Evolutionary conservation across 495 filamentous ascomycete genomes (phyloP).

Genomic region (Tetracladium marchalianum): DNA sequence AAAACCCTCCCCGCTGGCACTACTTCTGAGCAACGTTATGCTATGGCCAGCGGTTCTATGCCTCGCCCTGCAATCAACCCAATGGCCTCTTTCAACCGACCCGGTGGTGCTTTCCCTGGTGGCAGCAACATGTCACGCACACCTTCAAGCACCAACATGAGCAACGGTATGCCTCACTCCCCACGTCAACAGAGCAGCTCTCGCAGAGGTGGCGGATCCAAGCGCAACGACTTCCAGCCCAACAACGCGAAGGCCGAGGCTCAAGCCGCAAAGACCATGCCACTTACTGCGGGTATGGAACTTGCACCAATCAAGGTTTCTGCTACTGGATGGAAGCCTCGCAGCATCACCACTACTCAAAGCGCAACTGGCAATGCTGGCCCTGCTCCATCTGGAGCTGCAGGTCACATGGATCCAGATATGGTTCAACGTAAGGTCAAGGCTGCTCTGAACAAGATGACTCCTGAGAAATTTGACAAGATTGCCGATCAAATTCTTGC

Average conservation of each 20-base stretch:
- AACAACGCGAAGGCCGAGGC: conserved; percentile 49
- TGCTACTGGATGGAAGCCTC: conserved; percentile 81
- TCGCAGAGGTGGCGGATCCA: conserved; percentile 50
- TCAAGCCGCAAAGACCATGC: conserved; percentile 70
- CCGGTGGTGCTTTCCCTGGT: conserved; percentile 46
- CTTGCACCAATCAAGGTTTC: conserved; percentile 69
- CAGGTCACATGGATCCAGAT: conserved; percentile 68
- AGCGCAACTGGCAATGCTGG: conserved; percentile 31
- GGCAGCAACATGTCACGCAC: conserved; percentile 36
- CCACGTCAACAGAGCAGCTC: conserved; percentile 38
- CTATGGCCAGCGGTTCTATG: conserved; percentile 28
- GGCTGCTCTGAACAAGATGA: conserved; percentile 98
- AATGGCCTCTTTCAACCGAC: conserved; percentile 48
- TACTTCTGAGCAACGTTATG: conserved; percentile 55
- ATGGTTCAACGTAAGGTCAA: conserved; percentile 99
- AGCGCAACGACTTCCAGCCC: conserved; percentile 36
- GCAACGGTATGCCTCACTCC: conserved; percentile 26
- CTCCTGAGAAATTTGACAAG: conserved; percentile 95
- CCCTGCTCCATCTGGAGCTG: conserved; percentile 36
- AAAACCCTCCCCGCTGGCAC: conserved; percentile 57
- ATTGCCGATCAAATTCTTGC: conserved; percentile 87
- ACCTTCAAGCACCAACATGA: conserved; percentile 37
- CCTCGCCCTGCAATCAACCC: conserved; percentile 41
- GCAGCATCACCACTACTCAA: conserved; percentile 43
- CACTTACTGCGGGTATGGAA: conserved; percentile 70